Conservation (phyloP, 2,329 filamentous ascomycete genomes). For the Xylariaceae sp. region DNA sequence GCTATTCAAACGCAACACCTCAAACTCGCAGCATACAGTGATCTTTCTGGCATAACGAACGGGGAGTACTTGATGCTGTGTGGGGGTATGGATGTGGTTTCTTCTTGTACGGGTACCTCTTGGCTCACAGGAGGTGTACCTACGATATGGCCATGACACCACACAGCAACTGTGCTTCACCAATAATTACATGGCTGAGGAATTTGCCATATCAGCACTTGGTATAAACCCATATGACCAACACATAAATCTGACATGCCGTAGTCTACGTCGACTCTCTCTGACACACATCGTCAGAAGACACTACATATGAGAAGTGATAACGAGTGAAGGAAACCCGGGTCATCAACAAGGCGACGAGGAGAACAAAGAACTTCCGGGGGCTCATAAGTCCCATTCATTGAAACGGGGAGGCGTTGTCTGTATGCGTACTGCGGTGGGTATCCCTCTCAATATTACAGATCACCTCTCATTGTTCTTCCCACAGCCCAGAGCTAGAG, state of each 20-base stretch:
- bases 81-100: too few species aligned
- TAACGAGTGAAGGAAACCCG: constrained; percentile 1
- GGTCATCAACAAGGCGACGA: constrained; percentile 4
- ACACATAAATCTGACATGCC: background rate
- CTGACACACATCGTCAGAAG: background rate
- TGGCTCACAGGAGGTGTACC: too few species aligned
- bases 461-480: constrained; percentile 14
- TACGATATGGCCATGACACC: too few species aligned
- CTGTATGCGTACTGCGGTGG: constrained; percentile 9
- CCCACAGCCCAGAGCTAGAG: background rate
- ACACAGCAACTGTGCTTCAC: too few species aligned
- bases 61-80: too few species aligned
- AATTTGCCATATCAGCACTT: too few species aligned
- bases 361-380: constrained; percentile 10
- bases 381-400: constrained; percentile 1
- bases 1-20: background rate
- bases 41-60: too few species aligned
- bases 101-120: too few species aligned
- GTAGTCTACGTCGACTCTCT: constrained; percentile 4
- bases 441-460: constrained; percentile 4
- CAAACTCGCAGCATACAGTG: too few species aligned
- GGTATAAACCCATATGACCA: too few species aligned
- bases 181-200: too few species aligned
- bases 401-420: constrained; percentile 6
- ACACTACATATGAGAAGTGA: background rate